Percentiles rank a stretch among this genome's conserved stretches.
Conservation (phyloP, 1,139 yeast genomes). For the Suhomyces maxii region DNA sequence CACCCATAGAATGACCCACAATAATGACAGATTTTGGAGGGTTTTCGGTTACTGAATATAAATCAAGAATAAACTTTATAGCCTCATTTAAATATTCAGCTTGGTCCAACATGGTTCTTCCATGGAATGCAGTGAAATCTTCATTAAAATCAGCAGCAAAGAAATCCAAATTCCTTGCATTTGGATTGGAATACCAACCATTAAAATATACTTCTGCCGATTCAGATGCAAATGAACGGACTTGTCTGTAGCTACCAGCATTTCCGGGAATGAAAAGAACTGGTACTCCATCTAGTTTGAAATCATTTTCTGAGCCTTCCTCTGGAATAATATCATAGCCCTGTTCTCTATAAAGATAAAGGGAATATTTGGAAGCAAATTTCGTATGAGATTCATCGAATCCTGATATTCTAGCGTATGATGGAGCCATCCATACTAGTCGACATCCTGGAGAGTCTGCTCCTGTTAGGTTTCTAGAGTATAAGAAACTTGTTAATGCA, state of each 20-base stretch:
- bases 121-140: conserved; percentile 96
- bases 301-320: conserved; percentile 32
- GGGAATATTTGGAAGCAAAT: conserved; percentile 75
- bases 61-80: conserved; percentile 64
- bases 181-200: conserved; percentile 27
- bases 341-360: conserved; percentile 78
- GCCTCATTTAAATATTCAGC: conserved; percentile 94
- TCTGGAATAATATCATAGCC: conserved; percentile 62
- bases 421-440: conserved; percentile 70
- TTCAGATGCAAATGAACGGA: conserved; percentile 86
- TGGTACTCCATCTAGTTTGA: conserved; percentile 68
- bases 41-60: conserved; percentile 46
- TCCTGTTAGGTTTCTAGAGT: conserved; percentile 23
- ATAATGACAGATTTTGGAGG: conserved; percentile 75
- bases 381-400: conserved; percentile 72
- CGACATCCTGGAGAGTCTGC: conserved; percentile 50
- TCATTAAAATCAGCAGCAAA: conserved; percentile 93
- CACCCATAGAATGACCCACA: conserved; percentile 97
- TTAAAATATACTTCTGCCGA: conserved; percentile 53
- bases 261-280: conserved; percentile 94
- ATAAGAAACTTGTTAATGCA: conserved; percentile 18
- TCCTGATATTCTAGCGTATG: conserved; percentile 69
- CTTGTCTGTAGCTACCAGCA: conserved; percentile 93
- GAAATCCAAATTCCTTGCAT: conserved; percentile 60
- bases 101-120: conserved; percentile 88